Percentiles rank a stretch among this genome's conserved stretches.
These are phyloP conservation scores for Naegleria lovaniensis DNA, from an alignment of 208 protist genomes.

Conservation along the genomic window DNA sequence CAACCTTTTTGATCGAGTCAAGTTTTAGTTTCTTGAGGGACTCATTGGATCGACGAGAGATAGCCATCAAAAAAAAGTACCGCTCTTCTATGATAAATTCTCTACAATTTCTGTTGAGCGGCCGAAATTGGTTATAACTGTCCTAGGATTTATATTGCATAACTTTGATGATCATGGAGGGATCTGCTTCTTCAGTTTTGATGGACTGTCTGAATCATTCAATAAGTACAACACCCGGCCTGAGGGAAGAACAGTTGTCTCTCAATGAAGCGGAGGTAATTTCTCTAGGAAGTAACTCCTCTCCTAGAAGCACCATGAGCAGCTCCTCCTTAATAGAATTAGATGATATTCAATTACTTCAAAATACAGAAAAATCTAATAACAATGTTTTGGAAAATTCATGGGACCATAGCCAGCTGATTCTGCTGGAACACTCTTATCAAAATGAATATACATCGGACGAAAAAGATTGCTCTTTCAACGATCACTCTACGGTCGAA, in stretches of 20 bases:
- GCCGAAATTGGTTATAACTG: too few species aligned
- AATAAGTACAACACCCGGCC: background rate
- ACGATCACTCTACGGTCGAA: too few species aligned
- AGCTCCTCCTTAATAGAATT: background rate
- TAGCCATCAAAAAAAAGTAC: too few species aligned
- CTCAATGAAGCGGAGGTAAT: background rate
- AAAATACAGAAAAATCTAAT: background rate
- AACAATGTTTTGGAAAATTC: background rate
- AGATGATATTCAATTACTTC: background rate
- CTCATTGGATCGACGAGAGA: too few species aligned
- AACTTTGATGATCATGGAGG: too few species aligned
- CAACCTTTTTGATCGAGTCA: too few species aligned
- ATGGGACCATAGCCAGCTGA: background rate
- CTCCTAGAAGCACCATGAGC: background rate
- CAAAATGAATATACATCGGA: background rate
- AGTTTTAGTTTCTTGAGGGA: too few species aligned
- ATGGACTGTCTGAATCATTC: background rate
- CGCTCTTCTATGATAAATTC: too few species aligned
- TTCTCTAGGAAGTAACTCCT: background rate
- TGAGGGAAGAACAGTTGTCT: background rate
- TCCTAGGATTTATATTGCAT: too few species aligned
- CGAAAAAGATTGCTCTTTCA: background rate
- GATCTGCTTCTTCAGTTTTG: background rate
- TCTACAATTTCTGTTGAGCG: too few species aligned
- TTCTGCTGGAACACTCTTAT: background rate